Conservation (phyloP, 441 rosid species). For the Brassica hybrid region DNA sequence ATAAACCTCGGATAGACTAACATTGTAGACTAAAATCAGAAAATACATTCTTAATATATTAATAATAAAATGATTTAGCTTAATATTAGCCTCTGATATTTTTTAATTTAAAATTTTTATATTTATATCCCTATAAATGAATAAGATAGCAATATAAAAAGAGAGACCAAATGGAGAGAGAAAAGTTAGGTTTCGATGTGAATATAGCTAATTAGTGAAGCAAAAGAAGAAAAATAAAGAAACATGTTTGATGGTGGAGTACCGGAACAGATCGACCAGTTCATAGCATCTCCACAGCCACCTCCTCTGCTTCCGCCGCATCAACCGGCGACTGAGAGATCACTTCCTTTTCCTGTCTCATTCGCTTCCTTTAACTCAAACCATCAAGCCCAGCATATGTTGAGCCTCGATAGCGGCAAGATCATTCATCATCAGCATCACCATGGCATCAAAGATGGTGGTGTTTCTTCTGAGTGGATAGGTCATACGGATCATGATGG, state of each 20-base stretch:
- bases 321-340: constrained; percentile 41
- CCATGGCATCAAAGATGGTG: constrained; percentile 36
- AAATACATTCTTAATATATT: not conserved
- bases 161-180: constrained; percentile 32
- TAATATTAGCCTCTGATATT: no score
- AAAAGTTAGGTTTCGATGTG: constrained; percentile 32
- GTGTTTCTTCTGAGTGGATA: constrained; percentile 39
- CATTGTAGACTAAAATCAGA: not conserved
- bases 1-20: not conserved
- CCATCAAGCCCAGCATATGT: constrained; percentile 37
- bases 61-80: not conserved
- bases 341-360: constrained; percentile 52
- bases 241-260: constrained; percentile 81
- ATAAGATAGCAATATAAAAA: constrained; percentile 27
- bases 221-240: constrained; percentile 27
- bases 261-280: constrained; percentile 83
- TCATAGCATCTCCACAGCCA: constrained; percentile 56
- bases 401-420: constrained; percentile 31
- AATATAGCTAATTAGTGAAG: constrained; percentile 31
- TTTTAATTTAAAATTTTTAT: not conserved
- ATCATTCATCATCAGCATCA: constrained; percentile 55
- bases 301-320: constrained; percentile 47
- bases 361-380: constrained; percentile 39
- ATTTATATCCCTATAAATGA: constrained; percentile 8
- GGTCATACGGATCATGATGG: constrained; percentile 41